Evolutionary conservation across 441 rosid genomes (phyloP), one percentile per base, ranked within the genome.

Genomic region (Mallotus japonicus): DNA sequence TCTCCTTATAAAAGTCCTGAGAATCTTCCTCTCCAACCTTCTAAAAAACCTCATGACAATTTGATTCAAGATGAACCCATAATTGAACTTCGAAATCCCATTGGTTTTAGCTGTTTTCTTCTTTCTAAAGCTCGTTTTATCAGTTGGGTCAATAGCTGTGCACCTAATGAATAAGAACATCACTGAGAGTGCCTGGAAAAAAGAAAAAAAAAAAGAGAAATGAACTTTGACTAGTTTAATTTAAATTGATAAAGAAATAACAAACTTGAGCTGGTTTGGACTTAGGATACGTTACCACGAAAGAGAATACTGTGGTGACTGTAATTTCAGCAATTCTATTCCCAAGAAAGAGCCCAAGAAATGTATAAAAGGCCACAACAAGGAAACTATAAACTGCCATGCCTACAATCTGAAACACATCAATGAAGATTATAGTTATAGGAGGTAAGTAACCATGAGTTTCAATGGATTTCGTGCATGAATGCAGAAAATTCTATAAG

Each of bases 141-240:
- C 99, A 12, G 92, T 89, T 0, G 99, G 97, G 67, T 95, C 93
- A 16, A 86, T 91, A 8, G 95, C 93, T 2, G 97, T 87, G 72
- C 97, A 92, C 80, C 97, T 86, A 76, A 87, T 76, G 68, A 92
- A 95, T 55, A 95, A 77, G 65, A 88, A 84, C 82, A 90, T 81
- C 22, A 93, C 97, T 49, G 87, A 89, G 69, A 87, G 59, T 49
- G 87, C 97, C 99, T 95, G 94, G 65, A 82, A 81, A 68, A 3
- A 7, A 24, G 1, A 81, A 68, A 3, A 7, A 24, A 0, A 0
- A 28, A 1, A 28, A 24, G 0, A 72, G n/a, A 42, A 69, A 69
- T 67, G 60, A 64, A 75, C 19, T 47, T 60, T 10, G 6, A 1
- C 3, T 57, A 77, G 51, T 19, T 67, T 78, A 14, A 50, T 4